A percentile compares a stretch with the other conserved stretches of the same genome.
phyloP scores from a whole-genome alignment of 1,139 yeast species.

The Torulaspora pretoriensis region DNA sequence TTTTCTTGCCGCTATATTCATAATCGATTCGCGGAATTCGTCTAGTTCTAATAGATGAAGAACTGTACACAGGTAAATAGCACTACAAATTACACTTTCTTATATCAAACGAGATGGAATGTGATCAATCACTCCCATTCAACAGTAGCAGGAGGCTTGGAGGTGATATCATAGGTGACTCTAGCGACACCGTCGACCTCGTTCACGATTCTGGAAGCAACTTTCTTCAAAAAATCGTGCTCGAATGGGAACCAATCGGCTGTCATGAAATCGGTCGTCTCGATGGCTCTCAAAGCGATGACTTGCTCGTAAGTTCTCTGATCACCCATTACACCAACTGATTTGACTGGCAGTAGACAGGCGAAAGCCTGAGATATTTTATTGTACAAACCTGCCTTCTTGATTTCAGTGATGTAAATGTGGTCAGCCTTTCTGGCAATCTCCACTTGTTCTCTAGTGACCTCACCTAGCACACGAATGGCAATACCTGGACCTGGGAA shows the following conservation, averaged over 20 bases:
- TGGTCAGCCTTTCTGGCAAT: constrained; percentile 97
- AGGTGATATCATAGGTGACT: constrained; percentile 96
- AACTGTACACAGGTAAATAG: not conserved
- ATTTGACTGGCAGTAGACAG: constrained; percentile 90
- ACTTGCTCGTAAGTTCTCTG: constrained; percentile 99
- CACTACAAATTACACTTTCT: not conserved
- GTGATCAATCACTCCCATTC: constrained; percentile 78
- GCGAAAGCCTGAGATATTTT: constrained; percentile 98
- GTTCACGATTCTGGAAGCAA: constrained; percentile 93
- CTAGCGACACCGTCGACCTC: constrained; percentile 99
- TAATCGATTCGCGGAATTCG: too few species aligned
- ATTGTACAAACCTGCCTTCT: constrained; percentile 85
- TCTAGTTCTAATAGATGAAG: not conserved
- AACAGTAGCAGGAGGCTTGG: constrained; percentile 99
- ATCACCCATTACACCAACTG: constrained; percentile 99
- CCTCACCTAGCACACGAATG: constrained; percentile 95
- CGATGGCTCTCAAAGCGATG: constrained; percentile 96
- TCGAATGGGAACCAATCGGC: constrained; percentile 98
- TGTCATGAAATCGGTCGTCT: constrained; percentile 97
- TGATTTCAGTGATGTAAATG: constrained; percentile 94
- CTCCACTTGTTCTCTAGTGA: constrained; percentile 83
- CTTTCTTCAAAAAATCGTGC: constrained; percentile 85
- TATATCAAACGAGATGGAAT: not conserved
- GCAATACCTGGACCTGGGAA: constrained; percentile 99
- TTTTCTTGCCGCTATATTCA: too few species aligned